Evolutionary conservation across 371 early-diverging fungal genomes (phyloP), one percentile per base, ranked within the genome.

Genomic region (Haplosporangium sp.): DNA sequence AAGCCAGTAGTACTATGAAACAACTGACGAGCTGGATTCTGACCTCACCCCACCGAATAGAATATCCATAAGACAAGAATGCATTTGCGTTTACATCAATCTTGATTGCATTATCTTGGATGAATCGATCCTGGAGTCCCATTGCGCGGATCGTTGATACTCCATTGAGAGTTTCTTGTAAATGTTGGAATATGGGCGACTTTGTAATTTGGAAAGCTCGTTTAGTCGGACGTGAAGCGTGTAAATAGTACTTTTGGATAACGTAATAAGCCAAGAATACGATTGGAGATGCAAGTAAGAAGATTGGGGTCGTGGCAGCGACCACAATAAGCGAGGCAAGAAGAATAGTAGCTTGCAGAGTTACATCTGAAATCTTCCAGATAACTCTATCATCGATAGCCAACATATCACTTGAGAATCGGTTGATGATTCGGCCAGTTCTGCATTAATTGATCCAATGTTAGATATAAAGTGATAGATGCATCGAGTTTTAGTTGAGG

Each of bases 1-100:
- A 86, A 87, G 55, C 91, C 82, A 65, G 20, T 63, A 63, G 90
- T 83, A 48, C 89, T 74, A 60, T 94, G 84, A 4, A 83, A 9
- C 11, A 90, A 86, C 55, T 90, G 88, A 20, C 86, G 74, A 11
- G 87, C 20, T 90, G 92, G 35, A 89, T 87, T 9, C 94, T 92
- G 34, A 92, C 70, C 61, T 88, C 88, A 37, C 95, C 86, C 96
- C 96, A 95, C 20, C 94, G 90, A 83, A 94, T 95, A 58, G 88
- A 86, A 4, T 86, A 86, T 90, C 94, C 93, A 58, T 86, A 69
- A 38, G 85, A 86, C 42, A 89, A 89, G 71, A 84, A 93, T 6
- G 93, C 88, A 17, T 92, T 84, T 60, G 91, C 82, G 71, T 93
- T 86, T 9, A 58, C 63, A 76, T 92, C 90, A 9, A 88, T 73